Evolutionary conservation across 2,329 filamentous ascomycete genomes (phyloP), one percentile per base, ranked within the genome.

Genomic region (Epichloe gansuensis): DNA sequence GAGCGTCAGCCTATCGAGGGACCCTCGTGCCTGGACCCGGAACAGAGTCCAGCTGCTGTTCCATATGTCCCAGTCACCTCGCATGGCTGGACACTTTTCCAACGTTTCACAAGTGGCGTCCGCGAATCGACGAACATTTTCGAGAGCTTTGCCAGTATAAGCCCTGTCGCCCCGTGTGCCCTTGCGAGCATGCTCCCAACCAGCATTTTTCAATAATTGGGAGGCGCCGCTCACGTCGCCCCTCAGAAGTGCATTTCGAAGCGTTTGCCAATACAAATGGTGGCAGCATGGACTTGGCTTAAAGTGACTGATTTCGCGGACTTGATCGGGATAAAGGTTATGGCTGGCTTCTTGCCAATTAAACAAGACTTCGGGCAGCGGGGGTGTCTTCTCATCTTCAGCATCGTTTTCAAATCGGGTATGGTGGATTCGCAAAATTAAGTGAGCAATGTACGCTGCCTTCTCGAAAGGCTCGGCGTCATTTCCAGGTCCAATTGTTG

Each of bases 41-140:
- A 93, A 97, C 40, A 93, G 68, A 15, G 77, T 81, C 91, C 91
- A 97, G 54, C 91, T 86, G 57, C 80, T 79, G 53, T 83, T 84
- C 63, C 81, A 84, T 47, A 93, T 80, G 59, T 95, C 84, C 91
- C 91, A 97, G 63, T 91, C 81, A 44, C 76, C 76, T 41, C 72
- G 74, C 27, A 80, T 67, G 4, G 79, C 83, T 5, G 91, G 91
- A 58, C 87, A 95, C 38, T 78, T 74, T 51, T 85, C 78, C 38
- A 97, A 74, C 43, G 89, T 72, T 23, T 82, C 73, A 45, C 85
- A 77, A 23, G 86, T 83, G 55, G 81, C 78, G 49, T 80, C 78
- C 8, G 87, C 74, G 38, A 85, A 89, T 41, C 80, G 77, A 60
- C 87, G 80, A 17, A 94, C 83, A 56, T 89, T 89, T 39, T 83